A percentile compares a stretch with the other conserved stretches of the same genome.
Evolutionary conservation across 2,329 filamentous ascomycete genomes (phyloP).

Genomic region (Apiospora pterosperma): DNA sequence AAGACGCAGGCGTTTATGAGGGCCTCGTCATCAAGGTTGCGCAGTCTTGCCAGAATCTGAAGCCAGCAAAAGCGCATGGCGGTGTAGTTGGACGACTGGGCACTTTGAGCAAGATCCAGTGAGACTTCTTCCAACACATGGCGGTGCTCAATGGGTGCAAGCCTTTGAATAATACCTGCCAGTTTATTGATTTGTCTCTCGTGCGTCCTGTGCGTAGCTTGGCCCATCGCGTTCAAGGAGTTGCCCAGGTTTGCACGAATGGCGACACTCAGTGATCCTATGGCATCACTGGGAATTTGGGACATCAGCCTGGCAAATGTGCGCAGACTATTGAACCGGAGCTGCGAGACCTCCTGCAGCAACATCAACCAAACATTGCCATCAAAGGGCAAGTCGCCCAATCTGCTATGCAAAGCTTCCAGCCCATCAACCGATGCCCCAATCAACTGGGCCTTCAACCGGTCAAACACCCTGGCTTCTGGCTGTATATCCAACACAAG

Average conservation of each 20-base stretch:
- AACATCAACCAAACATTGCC: constrained; percentile 15
- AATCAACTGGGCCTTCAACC: constrained; percentile 10
- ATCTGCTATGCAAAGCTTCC: neutral
- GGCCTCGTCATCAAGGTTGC: constrained; percentile 14
- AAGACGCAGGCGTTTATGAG: constrained; percentile 15
- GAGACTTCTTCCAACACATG: constrained; percentile 18
- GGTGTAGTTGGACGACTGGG: neutral
- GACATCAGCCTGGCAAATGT: constrained; percentile 19
- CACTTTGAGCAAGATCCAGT: constrained; percentile 12
- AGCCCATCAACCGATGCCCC: constrained; percentile 21
- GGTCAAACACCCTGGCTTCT: neutral
- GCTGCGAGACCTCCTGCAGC: constrained; percentile 16
- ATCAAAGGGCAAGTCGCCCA: neutral
- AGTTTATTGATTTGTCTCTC: constrained; percentile 22
- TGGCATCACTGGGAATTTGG: constrained; percentile 14
- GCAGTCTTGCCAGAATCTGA: constrained; percentile 23
- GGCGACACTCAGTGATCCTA: constrained; percentile 12
- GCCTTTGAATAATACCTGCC: constrained; percentile 12
- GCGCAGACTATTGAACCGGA: constrained; percentile 21
- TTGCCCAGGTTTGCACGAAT: constrained; percentile 16
- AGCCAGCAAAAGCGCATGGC: constrained; percentile 20
- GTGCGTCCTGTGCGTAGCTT: neutral
- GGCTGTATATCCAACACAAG: neutral
- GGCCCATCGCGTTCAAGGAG: constrained; percentile 11
- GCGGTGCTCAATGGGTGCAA: constrained; percentile 14